Conservation (phyloP, 2,329 filamentous ascomycete genomes). For the Xylariaceae sp. region DNA sequence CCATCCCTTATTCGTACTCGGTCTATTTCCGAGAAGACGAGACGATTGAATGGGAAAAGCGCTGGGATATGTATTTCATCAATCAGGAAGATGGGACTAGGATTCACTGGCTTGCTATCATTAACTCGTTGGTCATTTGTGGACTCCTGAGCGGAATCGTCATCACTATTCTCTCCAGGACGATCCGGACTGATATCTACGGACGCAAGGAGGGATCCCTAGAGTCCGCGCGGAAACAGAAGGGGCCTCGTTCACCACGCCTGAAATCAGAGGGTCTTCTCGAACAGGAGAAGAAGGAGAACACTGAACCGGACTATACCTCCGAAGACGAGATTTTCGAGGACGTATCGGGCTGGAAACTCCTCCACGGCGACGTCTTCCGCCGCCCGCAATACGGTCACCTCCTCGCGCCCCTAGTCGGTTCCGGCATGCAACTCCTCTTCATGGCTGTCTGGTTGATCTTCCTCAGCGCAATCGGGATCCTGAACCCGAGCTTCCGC, state of each 20-base stretch:
- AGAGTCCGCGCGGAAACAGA: constrained; percentile 63
- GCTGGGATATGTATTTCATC: constrained; percentile 87
- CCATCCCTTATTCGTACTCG: constrained; percentile 81
- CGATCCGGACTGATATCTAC: constrained; percentile 73
- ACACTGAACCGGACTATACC: constrained; percentile 49
- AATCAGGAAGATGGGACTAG: constrained; percentile 77
- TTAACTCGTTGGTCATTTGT: constrained; percentile 82
- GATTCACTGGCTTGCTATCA: constrained; percentile 82
- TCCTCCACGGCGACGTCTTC: constrained; percentile 85
- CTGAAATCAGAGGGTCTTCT: constrained; percentile 53
- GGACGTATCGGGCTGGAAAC: constrained; percentile 82
- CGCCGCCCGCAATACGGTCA: constrained; percentile 64
- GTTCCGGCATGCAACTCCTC: constrained; percentile 80
- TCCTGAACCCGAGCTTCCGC: constrained; percentile 83
- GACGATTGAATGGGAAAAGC: constrained; percentile 71
- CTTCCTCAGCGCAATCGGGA: constrained; percentile 65
- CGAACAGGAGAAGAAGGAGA: constrained; percentile 51
- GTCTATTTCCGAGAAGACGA: constrained; percentile 85
- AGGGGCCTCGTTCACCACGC: constrained; percentile 40
- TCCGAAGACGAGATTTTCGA: constrained; percentile 70
- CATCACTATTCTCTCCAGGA: constrained; percentile 73
- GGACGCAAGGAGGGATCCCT: constrained; percentile 59
- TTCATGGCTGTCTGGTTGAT: constrained; percentile 74
- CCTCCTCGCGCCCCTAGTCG: constrained; percentile 72
- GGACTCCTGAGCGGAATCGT: constrained; percentile 73